Evolutionary conservation across 2,329 filamentous ascomycete genomes (phyloP), one percentile per base, ranked within the genome.

Genomic region (Hymenoscyphus fructigenus): DNA sequence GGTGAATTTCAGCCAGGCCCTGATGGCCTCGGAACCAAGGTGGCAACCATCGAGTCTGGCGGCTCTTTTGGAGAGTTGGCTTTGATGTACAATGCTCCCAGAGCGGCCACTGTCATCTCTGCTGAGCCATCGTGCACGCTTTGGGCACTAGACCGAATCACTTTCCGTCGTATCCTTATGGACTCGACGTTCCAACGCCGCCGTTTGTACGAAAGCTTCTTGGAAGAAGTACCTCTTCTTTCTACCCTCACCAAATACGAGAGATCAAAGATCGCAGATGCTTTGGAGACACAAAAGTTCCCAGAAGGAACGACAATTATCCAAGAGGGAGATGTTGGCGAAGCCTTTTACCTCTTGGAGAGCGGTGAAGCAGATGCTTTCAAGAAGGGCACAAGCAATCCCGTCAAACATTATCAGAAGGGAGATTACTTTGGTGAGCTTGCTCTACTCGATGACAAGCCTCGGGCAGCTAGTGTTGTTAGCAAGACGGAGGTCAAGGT

Each of bases 341-440:
- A 96, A 75, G 89, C 91, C 1, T 98, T 99, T 79, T 99, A 91
- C 79, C 87, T 98, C 56, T 83, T 98, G 58, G 95, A 97, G 78
- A 86, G 85, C 34, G 95, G 95, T 50, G 89, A 94, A 75, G 94
- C 93, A 9, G 90, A 93, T 71, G 94, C 92, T 1, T 92, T 87
- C 82, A 97, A 94, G 80, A 83, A 86, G n/a, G 91, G 89, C 47
- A 80, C 83, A 20, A 83, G 88, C 26, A 82, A 86, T 65, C 83
- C 89, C 2, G 89, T 98, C 68, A 92, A 92, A 75, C 83, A 87
- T 62, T 98, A 98, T 78, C 84, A 83, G 69, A 95, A 96, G 79
- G 95, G 95, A 34, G 95, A 97, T 75, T 99, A 95, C 82, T 99
- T 99, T 79, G 95, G 95, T 67, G 95, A 99, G 79, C 83, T 99